Evolutionary conservation across 495 filamentous ascomycete genomes (phyloP), one percentile per base, ranked within the genome.

Genomic region (Penicillium pancosmium): DNA sequence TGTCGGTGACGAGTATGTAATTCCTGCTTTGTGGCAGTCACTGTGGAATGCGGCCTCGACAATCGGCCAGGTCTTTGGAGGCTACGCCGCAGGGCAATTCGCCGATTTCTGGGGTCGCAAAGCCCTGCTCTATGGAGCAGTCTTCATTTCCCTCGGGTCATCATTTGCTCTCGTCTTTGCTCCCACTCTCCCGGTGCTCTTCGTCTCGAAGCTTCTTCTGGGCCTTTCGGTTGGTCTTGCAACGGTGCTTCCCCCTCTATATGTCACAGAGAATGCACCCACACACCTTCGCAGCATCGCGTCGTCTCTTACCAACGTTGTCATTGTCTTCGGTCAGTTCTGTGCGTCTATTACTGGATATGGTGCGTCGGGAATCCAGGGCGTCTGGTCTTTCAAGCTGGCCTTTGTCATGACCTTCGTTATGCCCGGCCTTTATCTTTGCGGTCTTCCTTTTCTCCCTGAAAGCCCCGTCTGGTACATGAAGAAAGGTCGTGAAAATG

Each of bases 231-330:
- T 61, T 23, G 58, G 58, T 27, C 58, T 61, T 5, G 36, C 58
- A 27, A 61, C 58, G 1, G 58, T 61, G 12, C 35, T 61, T 38
- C 58, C 58, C 1, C 58, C 58, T 21, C 49, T 61, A 16, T 61
- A 61, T 12, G 58, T 61, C 21, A 61, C 58, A 12, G 58, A 61
- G 48, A 61, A 61, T 52, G 58, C 58, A 56, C 58, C 58, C 1
- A 52, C 52, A 7, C 13, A 55, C n/a, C 52, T 61, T 25, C 58
- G 58, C 53, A 55, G 52, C 25, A 56, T 40, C 5, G 52, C 53
- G 4, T 61, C 58, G 16, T 61, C 58, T 33, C 36, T 61, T 2
- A 61, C 58, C 47, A 61, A 61, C 47, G 52, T 61, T 36, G 43
- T 61, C n/a, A 61, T 61, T 52, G 58, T 61, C 8, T 61, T 61